Conservation (phyloP, 75 land plant genomes). For the Pinus tabuliformis region DNA sequence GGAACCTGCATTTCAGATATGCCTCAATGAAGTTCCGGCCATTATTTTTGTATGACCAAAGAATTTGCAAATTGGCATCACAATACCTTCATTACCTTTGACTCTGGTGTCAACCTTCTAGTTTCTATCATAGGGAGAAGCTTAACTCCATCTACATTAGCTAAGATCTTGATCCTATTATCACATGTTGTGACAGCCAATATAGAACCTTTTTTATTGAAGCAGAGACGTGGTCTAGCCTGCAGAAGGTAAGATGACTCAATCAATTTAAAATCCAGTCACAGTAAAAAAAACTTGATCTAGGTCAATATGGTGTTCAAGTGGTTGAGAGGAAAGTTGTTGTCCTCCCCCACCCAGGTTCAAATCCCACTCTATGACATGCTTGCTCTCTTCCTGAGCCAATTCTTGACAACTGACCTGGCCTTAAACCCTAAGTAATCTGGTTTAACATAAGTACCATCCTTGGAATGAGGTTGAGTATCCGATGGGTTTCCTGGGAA, state of each 20-base stretch:
- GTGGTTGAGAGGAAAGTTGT: too few species aligned
- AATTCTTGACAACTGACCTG: too few species aligned
- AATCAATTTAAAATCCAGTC: too few species aligned
- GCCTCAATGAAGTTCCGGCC: background rate
- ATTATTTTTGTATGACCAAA: background rate
- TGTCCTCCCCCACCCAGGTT: too few species aligned
- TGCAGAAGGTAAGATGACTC: background rate
- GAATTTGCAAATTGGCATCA: background rate
- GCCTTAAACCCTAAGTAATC: too few species aligned
- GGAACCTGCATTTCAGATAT: background rate
- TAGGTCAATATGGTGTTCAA: too few species aligned
- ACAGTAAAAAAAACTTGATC: background rate
- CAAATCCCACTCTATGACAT: too few species aligned
- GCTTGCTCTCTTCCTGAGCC: too few species aligned
- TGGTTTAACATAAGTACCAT: too few species aligned
- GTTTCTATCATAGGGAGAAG: constrained; percentile 3
- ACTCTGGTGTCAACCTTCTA: background rate
- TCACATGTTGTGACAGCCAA: constrained; percentile 31
- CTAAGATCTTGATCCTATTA: constrained; percentile 40
- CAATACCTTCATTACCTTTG: background rate
- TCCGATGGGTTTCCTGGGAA: background rate
- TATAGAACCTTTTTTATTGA: constrained; percentile 28
- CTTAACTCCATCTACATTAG: constrained; percentile 47
- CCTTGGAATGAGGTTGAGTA: background rate
- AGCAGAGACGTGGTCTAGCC: constrained; percentile 25